These are phyloP conservation scores for Urochloa ruziziensis DNA, from an alignment of 176 grass and related monocot species.

Conservation along the genomic window DNA sequence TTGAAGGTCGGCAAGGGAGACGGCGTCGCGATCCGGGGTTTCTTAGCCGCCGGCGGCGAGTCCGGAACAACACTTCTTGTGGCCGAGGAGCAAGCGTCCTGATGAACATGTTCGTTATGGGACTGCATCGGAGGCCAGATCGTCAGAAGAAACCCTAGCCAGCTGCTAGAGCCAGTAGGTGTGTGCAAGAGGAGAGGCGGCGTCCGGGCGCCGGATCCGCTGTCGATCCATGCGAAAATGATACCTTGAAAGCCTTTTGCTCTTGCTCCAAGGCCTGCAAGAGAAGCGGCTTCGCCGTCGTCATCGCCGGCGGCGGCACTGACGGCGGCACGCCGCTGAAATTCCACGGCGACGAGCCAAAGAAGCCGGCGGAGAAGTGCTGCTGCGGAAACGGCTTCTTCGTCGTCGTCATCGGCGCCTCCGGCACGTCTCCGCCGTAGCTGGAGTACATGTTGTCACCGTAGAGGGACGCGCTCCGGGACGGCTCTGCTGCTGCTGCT, in stretches of 20 bases:
- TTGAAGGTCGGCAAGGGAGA: constrained; percentile 82
- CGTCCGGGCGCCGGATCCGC: background rate
- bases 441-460: constrained; percentile 1
- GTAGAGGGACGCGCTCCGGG: background rate
- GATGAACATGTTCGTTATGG: constrained; percentile 6
- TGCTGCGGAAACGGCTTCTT: background rate
- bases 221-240: too few relatives aligned
- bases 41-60: constrained; percentile 48
- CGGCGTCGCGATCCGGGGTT: constrained; percentile 47
- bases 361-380: constrained; percentile 9
- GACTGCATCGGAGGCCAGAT: constrained; percentile 26
- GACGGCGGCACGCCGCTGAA: background rate
- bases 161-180: background rate
- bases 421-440: background rate
- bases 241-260: background rate
- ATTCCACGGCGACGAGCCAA: constrained; percentile 10
- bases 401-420: background rate
- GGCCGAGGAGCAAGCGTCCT: constrained; percentile 47
- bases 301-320: background rate
- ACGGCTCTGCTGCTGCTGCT: background rate
- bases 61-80: constrained; percentile 20
- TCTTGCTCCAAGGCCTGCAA: constrained; percentile 8
- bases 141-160: constrained; percentile 20
- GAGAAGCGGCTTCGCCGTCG: constrained; percentile 6
- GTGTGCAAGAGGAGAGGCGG: background rate